Evolutionary conservation across 1,284 basidiomycete species (phyloP).

Genomic region (Pholiota adiposa): DNA sequence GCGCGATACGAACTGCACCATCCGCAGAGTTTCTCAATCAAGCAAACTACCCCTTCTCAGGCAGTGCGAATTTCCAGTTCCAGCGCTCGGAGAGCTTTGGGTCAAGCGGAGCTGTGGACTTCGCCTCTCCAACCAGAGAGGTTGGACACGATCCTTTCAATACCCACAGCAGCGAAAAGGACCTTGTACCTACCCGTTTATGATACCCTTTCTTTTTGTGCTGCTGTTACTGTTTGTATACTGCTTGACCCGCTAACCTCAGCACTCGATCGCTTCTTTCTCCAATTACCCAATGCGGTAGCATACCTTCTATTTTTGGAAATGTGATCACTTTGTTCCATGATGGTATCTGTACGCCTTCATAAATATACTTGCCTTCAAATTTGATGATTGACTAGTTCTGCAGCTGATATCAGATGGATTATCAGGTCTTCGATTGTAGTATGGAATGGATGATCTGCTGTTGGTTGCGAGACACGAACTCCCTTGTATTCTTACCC

Average conservation of each 20-base stretch:
- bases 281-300: background rate
- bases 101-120: background rate
- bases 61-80: constrained; percentile 3
- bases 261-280: background rate
- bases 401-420: background rate
- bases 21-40: constrained; percentile 1
- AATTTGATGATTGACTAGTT: background rate
- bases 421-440: background rate
- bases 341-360: background rate
- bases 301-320: constrained; percentile 7
- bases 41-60: constrained; percentile 2
- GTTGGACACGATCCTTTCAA: background rate
- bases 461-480: background rate
- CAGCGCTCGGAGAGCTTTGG: background rate
- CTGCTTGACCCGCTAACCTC: background rate
- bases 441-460: background rate
- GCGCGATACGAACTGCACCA: background rate
- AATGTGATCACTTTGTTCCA: background rate
- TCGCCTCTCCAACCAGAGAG: background rate
- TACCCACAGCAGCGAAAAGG: background rate
- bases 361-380: background rate
- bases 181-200: background rate
- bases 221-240: background rate
- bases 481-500: background rate
- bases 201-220: background rate